Conservation (phyloP, 2,329 filamentous ascomycete species). For the Penicillium sp. region DNA sequence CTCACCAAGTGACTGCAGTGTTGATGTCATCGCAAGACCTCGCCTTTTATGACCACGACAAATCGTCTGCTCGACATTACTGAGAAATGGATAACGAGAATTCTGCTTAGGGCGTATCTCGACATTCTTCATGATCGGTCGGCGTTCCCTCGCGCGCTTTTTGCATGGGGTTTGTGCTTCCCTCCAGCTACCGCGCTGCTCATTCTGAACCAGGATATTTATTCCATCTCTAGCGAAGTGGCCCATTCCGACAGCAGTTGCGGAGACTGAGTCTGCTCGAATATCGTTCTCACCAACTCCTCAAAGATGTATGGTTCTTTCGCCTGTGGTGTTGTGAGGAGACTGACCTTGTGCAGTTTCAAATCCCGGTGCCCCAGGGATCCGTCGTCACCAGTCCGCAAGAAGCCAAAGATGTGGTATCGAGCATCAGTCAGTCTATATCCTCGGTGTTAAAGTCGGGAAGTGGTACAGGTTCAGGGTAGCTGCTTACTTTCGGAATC, state of each 20-base stretch:
- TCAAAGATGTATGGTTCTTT: conserved; percentile 24
- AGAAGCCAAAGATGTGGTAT: conserved; percentile 30
- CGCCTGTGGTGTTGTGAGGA: background rate
- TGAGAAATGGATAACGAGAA: background rate
- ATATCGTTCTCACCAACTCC: conserved; percentile 29
- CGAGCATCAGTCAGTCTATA: conserved; percentile 24
- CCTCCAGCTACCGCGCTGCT: background rate
- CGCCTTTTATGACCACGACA: background rate
- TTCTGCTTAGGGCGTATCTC: background rate
- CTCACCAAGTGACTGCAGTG: conserved; percentile 5
- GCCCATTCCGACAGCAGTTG: conserved; percentile 18
- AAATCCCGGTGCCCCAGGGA: conserved; percentile 32
- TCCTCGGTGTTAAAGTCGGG: background rate
- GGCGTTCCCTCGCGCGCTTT: conserved; percentile 4
- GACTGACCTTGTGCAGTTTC: conserved; percentile 20
- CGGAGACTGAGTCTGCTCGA: conserved; percentile 28
- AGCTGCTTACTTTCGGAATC: background rate
- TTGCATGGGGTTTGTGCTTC: background rate
- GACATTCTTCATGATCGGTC: conserved; percentile 7
- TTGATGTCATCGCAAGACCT: conserved; percentile 14
- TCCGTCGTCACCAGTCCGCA: conserved; percentile 27
- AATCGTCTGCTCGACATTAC: background rate
- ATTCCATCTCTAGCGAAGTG: conserved; percentile 7
- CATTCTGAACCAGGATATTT: background rate
- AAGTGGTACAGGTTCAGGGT: background rate